A percentile compares a stretch with the other conserved stretches of the same genome.
phyloP scores from a whole-genome alignment of 495 filamentous ascomycete genomes.

The Neurospora sp. region DNA sequence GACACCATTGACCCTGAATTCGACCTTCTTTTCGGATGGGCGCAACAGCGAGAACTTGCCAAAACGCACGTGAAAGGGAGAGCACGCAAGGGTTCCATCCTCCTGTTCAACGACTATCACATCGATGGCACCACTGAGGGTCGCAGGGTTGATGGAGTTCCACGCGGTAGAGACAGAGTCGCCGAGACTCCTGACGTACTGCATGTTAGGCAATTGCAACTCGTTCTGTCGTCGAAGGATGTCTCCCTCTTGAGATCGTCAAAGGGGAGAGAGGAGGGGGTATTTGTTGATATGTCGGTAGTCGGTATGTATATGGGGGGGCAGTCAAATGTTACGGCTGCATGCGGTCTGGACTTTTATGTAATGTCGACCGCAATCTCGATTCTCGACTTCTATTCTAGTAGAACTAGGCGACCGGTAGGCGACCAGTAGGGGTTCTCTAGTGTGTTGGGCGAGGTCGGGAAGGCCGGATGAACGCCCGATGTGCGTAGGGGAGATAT shows the following conservation, averaged over 20 bases:
- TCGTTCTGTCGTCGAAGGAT: not conserved
- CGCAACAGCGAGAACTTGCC: constrained; percentile 95
- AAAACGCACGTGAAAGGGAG: constrained; percentile 97
- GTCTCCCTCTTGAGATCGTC: not conserved
- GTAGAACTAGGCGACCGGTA: not conserved
- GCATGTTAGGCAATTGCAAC: constrained; percentile 48
- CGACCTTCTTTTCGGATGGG: constrained; percentile 97
- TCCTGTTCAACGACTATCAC: constrained; percentile 98
- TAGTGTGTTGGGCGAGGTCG: not conserved
- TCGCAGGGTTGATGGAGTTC: constrained; percentile 99
- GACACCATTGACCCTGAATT: constrained; percentile 87
- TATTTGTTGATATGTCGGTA: not conserved
- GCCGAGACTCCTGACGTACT: constrained; percentile 94
- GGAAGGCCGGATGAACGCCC: not conserved
- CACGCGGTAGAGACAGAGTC: constrained; percentile 96
- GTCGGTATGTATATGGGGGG: not conserved
- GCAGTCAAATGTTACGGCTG: not conserved
- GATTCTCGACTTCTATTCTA: not conserved
- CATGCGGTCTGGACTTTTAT: not conserved
- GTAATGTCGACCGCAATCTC: not conserved
- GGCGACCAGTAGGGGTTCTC: not conserved
- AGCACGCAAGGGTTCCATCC: constrained; percentile 80
- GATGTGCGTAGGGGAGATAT: not conserved
- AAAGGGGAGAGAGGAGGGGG: not conserved
- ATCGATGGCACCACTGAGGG: constrained; percentile 93